Percentiles rank a stretch among this genome's conserved stretches.
phyloP scores from a whole-genome alignment of 2,329 filamentous ascomycete species.

The Sphaceloma murrayae region DNA sequence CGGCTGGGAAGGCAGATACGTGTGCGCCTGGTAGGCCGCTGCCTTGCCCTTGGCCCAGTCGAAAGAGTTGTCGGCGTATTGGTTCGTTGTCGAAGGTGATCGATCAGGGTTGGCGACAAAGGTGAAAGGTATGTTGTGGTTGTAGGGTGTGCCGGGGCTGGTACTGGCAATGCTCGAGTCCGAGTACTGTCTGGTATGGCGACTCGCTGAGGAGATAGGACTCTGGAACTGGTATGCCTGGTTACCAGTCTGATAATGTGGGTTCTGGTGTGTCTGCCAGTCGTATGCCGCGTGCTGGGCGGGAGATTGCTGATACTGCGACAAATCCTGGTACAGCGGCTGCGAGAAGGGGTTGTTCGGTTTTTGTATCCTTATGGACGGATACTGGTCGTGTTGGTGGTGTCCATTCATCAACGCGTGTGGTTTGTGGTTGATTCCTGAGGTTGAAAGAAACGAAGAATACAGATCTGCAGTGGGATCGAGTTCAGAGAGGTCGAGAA shows the following conservation, averaged over 20 bases:
- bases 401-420: conserved; percentile 14
- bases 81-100: conserved; percentile 32
- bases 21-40: conserved; percentile 21
- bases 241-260: conserved; percentile 10
- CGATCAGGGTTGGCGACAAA: conserved; percentile 39
- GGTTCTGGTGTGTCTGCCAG: conserved; percentile 13
- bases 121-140: conserved; percentile 27
- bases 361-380: conserved; percentile 12
- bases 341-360: conserved; percentile 10
- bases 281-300: conserved; percentile 1
- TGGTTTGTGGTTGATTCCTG: not conserved
- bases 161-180: conserved; percentile 35
- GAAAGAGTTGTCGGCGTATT: conserved; percentile 23
- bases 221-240: conserved; percentile 1
- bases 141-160: conserved; percentile 37
- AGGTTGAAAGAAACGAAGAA: conserved; percentile 7
- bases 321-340: conserved; percentile 7
- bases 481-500: conserved; percentile 6
- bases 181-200: conserved; percentile 23
- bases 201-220: not conserved
- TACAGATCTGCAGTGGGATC: conserved; percentile 9
- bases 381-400: conserved; percentile 13
- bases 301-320: conserved; percentile 1
- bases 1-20: conserved; percentile 22
- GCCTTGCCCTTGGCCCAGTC: conserved; percentile 17